Base-by-base conservation (phyloP, 1,284 basidiomycete genomes). In the Tylopilus microsporus region DNA sequence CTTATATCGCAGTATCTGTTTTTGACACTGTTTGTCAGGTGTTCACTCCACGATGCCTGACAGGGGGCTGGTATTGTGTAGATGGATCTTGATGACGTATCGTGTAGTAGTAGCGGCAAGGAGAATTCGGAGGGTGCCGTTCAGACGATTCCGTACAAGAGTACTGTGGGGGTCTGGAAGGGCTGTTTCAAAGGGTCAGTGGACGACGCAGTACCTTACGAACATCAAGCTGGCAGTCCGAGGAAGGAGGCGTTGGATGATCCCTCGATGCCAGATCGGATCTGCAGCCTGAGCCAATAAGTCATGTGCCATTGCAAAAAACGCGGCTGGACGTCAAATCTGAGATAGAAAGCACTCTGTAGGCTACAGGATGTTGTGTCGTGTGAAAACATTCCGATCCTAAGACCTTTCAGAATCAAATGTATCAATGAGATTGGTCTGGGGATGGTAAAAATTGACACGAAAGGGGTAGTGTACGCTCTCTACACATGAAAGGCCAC, bases 1-100 rank as follows among this genome's bases (percentile, higher is more conserved):
- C n/a, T n/a, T n/a, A n/a, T n/a, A n/a, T 89, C 87, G 46, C 89
- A 92, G 64, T 91, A 89, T 68, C 76, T 96, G 49, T 96, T 94
- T 73, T 91, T 93, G 42, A 94, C 92, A 25, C 77, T 97, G 8
- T 95, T 95, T 67, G 87, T 94, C 39, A 73, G 79, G 37, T 70
- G 71, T 32, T 45, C 65, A 18, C 45, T 71, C 11, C 21, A 57
- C 2, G 58, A 62, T 9, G 58, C 53, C 0, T 64, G 25, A 59
- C 18, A n/a, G n/a, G 25, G 10, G 11, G 7, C 10, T 6, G 18
- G 39, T 25, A n/a, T n/a, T n/a, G n/a, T n/a, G n/a, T n/a, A 25
- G 21, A n/a, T 13, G 32, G 16, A 42, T 41, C 39, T 41, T 41
- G 42, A 45, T 18, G 19, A 25, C 8, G 52, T 18, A 2, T n/a